Conservation (phyloP, 768 basidiomycete species). For the Sarcomyxa edulis region DNA sequence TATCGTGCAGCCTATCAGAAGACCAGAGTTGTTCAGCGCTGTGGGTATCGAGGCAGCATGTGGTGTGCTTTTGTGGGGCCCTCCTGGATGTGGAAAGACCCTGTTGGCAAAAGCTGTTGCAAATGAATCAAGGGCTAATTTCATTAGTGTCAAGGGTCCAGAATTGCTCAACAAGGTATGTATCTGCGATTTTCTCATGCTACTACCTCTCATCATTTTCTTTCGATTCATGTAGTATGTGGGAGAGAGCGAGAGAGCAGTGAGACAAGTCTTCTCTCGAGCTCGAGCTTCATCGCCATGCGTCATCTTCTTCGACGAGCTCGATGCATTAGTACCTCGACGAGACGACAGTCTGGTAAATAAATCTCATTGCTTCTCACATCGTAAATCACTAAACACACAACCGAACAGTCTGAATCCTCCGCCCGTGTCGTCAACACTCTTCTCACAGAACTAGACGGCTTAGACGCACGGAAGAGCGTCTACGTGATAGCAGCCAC, state of each 20-base stretch:
- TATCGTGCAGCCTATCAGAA: constrained; percentile 89
- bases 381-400: constrained; percentile 1
- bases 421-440: constrained; percentile 93
- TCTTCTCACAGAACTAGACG: constrained; percentile 89
- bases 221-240: constrained; percentile 82
- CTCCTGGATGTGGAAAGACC: constrained; percentile 97
- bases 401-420: constrained; percentile 68
- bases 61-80: constrained; percentile 97
- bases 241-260: constrained; percentile 93
- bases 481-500: constrained; percentile 95
- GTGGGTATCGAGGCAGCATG: constrained; percentile 91
- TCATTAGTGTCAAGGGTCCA: constrained; percentile 97
- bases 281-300: constrained; percentile 93
- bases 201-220: neutral
- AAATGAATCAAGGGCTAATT: constrained; percentile 92
- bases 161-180: constrained; percentile 93
- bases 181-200: neutral
- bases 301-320: constrained; percentile 93
- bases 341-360: constrained; percentile 84
- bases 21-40: constrained; percentile 82
- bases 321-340: constrained; percentile 87
- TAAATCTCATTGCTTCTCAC: constrained; percentile 7
- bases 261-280: constrained; percentile 90
- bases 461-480: constrained; percentile 77
- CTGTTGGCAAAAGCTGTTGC: constrained; percentile 97